Base-by-base conservation (phyloP, 495 filamentous ascomycete genomes). In the Trichocladium antarcticum region DNA sequence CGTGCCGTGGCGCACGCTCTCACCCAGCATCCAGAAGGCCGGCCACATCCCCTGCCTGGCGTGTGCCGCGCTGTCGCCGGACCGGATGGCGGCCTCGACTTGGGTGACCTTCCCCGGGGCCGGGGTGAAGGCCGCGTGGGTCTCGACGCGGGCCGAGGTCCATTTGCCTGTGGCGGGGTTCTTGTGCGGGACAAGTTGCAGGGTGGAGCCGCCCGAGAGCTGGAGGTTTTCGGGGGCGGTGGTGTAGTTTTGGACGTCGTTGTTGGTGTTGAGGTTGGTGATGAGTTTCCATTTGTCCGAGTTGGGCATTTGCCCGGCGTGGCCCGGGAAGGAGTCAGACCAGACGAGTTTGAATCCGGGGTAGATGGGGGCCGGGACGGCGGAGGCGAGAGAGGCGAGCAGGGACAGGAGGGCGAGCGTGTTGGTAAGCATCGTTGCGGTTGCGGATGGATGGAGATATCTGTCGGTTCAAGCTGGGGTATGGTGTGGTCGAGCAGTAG, bases 21-120 rank as follows among this genome's bases (percentile, higher is more conserved):
- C 65, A 45, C 74, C 74, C 27, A 76, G 65, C 45, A 72, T 57
- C 74, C 72, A 76, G 56, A 76, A 76, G 35, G 72, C 74, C 5
- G 74, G 74, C 74, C 74, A 77, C 22, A 77, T 54, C 12, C 74
- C 74, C 44, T 74, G 66, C 48, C 72, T 70, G 27, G 54, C 54
- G 15, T 29, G 16, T 14, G 15, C 17, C 1, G 59, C 42, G 52
- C 58, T 58, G 47, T 45, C 46, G 45, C 74, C 74, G 40, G 74
- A 56, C 20, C 70, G 68, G 44, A 76, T 60, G 28, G 52, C 53
- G 12, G 67, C 54, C 50, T 72, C 60, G 9, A 73, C 64, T 17
- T 61, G 58, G 24, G 66, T 69, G 32, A 65, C 49, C 42, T 67
- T 67, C 54, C 69, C 67, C 5, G 65, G 40, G 1, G 57, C 36